A percentile compares a stretch with the other conserved stretches of the same genome.
phyloP scores from a whole-genome alignment of 129 eudicot genomes.

The Flaveria trinervia region DNA sequence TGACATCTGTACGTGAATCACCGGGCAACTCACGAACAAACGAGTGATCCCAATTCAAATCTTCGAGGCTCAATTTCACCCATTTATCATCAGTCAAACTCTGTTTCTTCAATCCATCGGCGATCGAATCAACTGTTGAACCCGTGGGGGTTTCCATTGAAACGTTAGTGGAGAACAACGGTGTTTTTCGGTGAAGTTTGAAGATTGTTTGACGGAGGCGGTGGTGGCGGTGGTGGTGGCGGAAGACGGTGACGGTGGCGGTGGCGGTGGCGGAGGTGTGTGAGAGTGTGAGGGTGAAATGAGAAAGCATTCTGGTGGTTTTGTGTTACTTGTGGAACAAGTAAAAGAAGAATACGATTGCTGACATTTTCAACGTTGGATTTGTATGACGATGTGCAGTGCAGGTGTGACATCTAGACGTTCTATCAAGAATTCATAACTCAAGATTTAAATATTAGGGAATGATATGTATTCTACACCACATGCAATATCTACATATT shows the following conservation, averaged over 20 bases:
- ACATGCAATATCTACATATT: no score
- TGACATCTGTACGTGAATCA: slow-evolving; percentile 70
- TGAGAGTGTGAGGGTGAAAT: slow-evolving; percentile 56
- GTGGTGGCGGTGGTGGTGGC: slow-evolving; percentile 31
- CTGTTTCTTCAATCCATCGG: slow-evolving; percentile 62
- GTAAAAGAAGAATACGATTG: no score
- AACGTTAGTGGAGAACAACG: slow-evolving; percentile 27
- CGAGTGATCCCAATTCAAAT: slow-evolving; percentile 86
- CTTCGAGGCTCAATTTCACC: slow-evolving; percentile 63
- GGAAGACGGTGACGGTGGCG: slow-evolving; percentile 41
- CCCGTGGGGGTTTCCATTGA: slow-evolving; percentile 43
- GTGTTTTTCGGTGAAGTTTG: slow-evolving; percentile 20
- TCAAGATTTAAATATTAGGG: no score
- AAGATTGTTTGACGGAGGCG: slow-evolving; percentile 27
- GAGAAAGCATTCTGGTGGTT: slow-evolving; percentile 51
- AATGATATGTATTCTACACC: no score
- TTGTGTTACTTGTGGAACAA: background rate
- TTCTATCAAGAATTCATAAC: no score
- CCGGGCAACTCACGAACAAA: slow-evolving; percentile 92
- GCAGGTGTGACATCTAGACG: no score
- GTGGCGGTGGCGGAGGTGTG: slow-evolving; percentile 36
- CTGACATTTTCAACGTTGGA: no score
- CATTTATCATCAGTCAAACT: slow-evolving; percentile 35
- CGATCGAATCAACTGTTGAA: slow-evolving; percentile 48
- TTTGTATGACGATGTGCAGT: no score